phyloP scores from a whole-genome alignment of 2,329 filamentous ascomycete species.

The Cercospora sojina region DNA sequence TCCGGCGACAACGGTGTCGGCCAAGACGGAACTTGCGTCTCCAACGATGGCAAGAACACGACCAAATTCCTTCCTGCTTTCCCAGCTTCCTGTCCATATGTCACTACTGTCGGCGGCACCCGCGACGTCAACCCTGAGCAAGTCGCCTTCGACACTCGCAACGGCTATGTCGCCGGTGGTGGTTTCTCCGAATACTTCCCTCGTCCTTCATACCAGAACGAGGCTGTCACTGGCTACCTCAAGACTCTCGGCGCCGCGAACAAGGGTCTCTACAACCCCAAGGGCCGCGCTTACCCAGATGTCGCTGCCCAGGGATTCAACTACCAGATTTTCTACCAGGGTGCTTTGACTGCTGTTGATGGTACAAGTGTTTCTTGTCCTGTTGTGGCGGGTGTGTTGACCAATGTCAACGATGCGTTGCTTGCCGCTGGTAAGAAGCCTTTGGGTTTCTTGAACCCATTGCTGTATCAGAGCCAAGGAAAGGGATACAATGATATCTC shows the following conservation, averaged over 20 bases:
- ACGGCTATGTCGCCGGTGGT: conserved; percentile 46
- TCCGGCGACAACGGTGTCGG: conserved; percentile 63
- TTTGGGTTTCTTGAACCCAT: conserved; percentile 62
- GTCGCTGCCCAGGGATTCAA: conserved; percentile 53
- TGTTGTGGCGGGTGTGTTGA: conserved; percentile 54
- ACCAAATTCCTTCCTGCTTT: conserved; percentile 49
- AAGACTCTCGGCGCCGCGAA: conserved; percentile 41
- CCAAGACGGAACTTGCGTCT: conserved; percentile 41
- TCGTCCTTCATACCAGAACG: conserved; percentile 46
- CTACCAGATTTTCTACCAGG: conserved; percentile 48
- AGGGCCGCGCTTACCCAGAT: conserved; percentile 48
- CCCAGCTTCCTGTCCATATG: conserved; percentile 49
- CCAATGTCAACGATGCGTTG: conserved; percentile 63
- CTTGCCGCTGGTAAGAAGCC: conserved; percentile 50
- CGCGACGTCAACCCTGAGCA: conserved; percentile 43
- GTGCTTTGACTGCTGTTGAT: conserved; percentile 47
- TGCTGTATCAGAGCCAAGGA: conserved; percentile 53
- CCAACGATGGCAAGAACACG: conserved; percentile 47
- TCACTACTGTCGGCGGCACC: conserved; percentile 49
- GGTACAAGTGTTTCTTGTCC: conserved; percentile 58
- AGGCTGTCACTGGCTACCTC: conserved; percentile 43
- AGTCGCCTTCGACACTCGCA: conserved; percentile 41
- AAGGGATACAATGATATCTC: conserved; percentile 53
- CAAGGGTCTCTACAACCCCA: conserved; percentile 45
- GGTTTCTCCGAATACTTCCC: conserved; percentile 47